A percentile compares a stretch with the other conserved stretches of the same genome.
Conservation (phyloP, 805 yeast species). For the Komagataella pastoris region DNA sequence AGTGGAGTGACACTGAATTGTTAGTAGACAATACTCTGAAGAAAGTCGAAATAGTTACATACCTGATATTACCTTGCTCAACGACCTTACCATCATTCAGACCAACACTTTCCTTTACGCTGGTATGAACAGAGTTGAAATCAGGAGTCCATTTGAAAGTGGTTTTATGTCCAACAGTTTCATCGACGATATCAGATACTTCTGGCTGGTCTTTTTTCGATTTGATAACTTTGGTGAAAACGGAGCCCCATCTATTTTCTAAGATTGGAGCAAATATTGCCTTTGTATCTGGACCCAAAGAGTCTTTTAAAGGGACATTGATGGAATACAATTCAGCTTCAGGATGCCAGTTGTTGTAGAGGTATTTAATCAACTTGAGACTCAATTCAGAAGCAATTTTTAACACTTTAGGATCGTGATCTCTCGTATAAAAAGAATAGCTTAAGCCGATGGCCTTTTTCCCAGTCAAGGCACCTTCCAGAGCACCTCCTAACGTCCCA, state of each 20-base stretch:
- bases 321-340: constrained; percentile 66
- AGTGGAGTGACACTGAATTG: constrained; percentile 45
- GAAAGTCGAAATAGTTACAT: constrained; percentile 14
- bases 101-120: constrained; percentile 25
- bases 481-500: constrained; percentile 94
- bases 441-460: constrained; percentile 70
- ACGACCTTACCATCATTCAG: constrained; percentile 64
- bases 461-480: constrained; percentile 77
- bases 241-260: constrained; percentile 67
- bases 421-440: constrained; percentile 57
- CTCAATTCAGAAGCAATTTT: constrained; percentile 56
- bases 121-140: constrained; percentile 50
- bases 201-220: constrained; percentile 3
- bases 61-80: constrained; percentile 46
- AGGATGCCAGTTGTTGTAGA: constrained; percentile 44
- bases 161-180: constrained; percentile 22
- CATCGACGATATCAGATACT: constrained; percentile 32
- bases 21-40: constrained; percentile 16
- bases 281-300: constrained; percentile 39
- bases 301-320: constrained; percentile 63
- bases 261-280: constrained; percentile 66
- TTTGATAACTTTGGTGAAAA: constrained; percentile 25
- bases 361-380: constrained; percentile 45
- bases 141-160: constrained; percentile 78
- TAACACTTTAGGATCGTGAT: constrained; percentile 36